Evolutionary conservation across 1,139 yeast genomes (phyloP).

Genomic region (Debaryomycetaceae sp.): DNA sequence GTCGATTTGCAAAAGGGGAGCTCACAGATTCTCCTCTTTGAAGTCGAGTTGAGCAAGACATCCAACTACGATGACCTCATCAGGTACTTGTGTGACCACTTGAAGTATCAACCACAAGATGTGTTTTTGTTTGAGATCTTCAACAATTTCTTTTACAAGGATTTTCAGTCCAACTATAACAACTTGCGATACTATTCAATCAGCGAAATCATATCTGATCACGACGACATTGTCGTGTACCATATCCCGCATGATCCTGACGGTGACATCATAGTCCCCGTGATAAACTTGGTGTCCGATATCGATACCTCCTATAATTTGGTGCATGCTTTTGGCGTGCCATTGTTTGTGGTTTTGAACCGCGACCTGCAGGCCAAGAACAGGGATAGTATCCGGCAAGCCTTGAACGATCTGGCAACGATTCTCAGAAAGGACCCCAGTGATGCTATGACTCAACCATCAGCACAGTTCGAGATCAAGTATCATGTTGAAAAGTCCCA

Average conservation of each 20-base stretch:
- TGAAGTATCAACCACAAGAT: slow-evolving; percentile 37
- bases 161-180: slow-evolving; percentile 61
- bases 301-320: slow-evolving; percentile 35
- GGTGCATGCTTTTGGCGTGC: slow-evolving; percentile 56
- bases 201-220: slow-evolving; percentile 59
- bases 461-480: slow-evolving; percentile 14
- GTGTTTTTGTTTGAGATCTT: slow-evolving; percentile 70
- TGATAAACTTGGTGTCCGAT: slow-evolving; percentile 51
- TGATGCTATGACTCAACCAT: too few species aligned
- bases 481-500: slow-evolving; percentile 5
- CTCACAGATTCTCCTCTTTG: slow-evolving; percentile 38
- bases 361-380: slow-evolving; percentile 25
- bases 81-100: slow-evolving; percentile 51
- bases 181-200: slow-evolving; percentile 61
- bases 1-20: slow-evolving; percentile 43
- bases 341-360: slow-evolving; percentile 62
- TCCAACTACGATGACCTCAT: slow-evolving; percentile 65
- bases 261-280: slow-evolving; percentile 60
- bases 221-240: slow-evolving; percentile 67
- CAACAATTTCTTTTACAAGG: slow-evolving; percentile 62
- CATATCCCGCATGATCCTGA: slow-evolving; percentile 49
- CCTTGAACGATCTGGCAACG: slow-evolving; percentile 33
- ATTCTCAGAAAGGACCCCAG: slow-evolving; percentile 14
- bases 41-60: slow-evolving; percentile 67
- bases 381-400: slow-evolving; percentile 52